phyloP scores from a whole-genome alignment of 2,329 filamentous ascomycete species.

The Xylariomycetidae sp. region DNA sequence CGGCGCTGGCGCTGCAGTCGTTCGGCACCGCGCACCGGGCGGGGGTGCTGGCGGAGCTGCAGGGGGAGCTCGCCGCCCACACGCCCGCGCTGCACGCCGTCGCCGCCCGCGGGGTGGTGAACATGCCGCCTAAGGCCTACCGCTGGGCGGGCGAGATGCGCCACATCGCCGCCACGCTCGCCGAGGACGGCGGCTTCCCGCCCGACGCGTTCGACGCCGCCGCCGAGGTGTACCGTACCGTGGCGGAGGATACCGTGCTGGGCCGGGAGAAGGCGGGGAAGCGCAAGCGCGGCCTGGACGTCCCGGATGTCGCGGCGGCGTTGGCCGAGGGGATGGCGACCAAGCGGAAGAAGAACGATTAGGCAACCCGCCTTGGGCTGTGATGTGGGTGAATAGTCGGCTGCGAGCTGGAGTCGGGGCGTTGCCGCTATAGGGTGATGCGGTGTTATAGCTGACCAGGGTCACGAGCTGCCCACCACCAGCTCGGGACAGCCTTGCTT shows the following conservation, averaged over 20 bases:
- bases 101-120: constrained; percentile 45
- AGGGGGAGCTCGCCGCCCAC: constrained; percentile 45
- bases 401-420: too few relatives aligned
- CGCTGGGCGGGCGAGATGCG: constrained; percentile 74
- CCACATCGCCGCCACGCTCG: constrained; percentile 63
- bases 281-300: constrained; percentile 48
- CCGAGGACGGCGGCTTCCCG: constrained; percentile 57
- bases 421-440: too few relatives aligned
- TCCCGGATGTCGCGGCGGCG: constrained; percentile 49
- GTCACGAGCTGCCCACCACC: neutral
- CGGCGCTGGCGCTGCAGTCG: constrained; percentile 62
- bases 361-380: neutral
- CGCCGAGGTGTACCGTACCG: constrained; percentile 53
- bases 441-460: too few relatives aligned
- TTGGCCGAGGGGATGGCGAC: constrained; percentile 25
- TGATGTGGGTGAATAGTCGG: too few relatives aligned
- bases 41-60: constrained; percentile 55
- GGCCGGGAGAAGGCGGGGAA: constrained; percentile 52
- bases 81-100: constrained; percentile 39
- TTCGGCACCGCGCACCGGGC: constrained; percentile 62
- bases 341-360: constrained; percentile 27
- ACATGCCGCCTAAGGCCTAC: constrained; percentile 69
- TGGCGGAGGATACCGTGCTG: constrained; percentile 56
- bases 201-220: constrained; percentile 51
- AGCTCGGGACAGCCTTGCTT: neutral